These are phyloP conservation scores for Penicillium psychrosexuale DNA, from an alignment of 2,329 filamentous ascomycete species.

Conservation along the genomic window DNA sequence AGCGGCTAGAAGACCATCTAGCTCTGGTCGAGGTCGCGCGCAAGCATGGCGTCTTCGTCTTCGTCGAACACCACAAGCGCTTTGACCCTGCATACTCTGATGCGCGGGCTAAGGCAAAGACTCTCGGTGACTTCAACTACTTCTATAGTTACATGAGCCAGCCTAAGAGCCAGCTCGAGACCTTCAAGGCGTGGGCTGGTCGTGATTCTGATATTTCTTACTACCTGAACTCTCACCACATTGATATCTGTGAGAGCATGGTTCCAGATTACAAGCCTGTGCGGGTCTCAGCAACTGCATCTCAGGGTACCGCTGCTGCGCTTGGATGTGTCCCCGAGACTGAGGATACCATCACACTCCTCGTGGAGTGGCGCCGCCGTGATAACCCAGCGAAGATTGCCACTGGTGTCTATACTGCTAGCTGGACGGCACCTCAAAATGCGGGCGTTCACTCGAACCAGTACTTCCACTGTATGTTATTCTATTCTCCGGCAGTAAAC, in stretches of 20 bases:
- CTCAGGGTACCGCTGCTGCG: constrained; percentile 72
- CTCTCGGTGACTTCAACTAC: constrained; percentile 93
- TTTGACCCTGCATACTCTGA: constrained; percentile 92
- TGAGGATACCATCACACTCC: constrained; percentile 87
- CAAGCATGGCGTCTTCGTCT: constrained; percentile 79
- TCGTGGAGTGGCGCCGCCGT: constrained; percentile 83
- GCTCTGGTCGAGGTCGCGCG: constrained; percentile 68
- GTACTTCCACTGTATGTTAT: constrained; percentile 73
- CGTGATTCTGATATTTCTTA: constrained; percentile 91
- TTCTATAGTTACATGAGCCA: constrained; percentile 97
- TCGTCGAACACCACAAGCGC: constrained; percentile 94
- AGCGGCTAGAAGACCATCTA: constrained; percentile 76
- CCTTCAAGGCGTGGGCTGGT: constrained; percentile 92
- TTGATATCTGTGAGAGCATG: constrained; percentile 92
- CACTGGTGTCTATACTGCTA: constrained; percentile 88
- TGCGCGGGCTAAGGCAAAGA: constrained; percentile 71
- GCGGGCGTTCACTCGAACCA: constrained; percentile 96
- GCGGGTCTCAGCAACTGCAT: constrained; percentile 74
- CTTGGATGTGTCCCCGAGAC: constrained; percentile 77
- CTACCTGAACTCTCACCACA: constrained; percentile 92
- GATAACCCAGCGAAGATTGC: constrained; percentile 66
- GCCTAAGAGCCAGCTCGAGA: constrained; percentile 86
- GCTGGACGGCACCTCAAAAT: constrained; percentile 89
- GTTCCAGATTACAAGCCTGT: constrained; percentile 75
- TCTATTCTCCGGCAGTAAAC: background rate